Base-by-base conservation (phyloP, 305 asterid genomes). In the Fraxinus xanthoxyloides region DNA sequence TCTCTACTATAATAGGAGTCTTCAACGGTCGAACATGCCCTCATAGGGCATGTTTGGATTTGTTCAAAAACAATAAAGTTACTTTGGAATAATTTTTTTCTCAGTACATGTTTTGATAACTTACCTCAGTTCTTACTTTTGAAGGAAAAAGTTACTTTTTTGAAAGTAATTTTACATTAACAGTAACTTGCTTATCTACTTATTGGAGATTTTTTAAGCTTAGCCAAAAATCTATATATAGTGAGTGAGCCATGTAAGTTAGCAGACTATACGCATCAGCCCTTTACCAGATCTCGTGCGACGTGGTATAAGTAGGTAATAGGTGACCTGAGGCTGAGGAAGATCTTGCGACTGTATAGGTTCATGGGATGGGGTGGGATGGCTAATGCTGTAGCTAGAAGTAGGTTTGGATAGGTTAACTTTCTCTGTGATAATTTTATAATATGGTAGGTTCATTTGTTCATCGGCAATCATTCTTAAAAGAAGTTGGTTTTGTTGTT, bases 91-190 rank as follows among this genome's bases (percentile, higher is more conserved):
- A 32, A 0, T 6, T 10, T 12, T 5, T 70, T 17, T 32, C 43
- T 70, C 13, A 3, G n/a, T 17, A 30, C 76, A 15, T 31, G 46
- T 70, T 70, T 70, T 26, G 40, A 7, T 70, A 13, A 70, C 43
- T 30, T 67, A 67, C 74, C 74, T 67, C 32, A 26, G 74, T 12
- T 28, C 36, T 28, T 67, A 67, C 9, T 13, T 19, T 38, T 28
- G 54, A 30, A 43, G 77, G 28, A 84, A 77, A 85, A 76, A 82
- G 81, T 84, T 61, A 12, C 26, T 79, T 43, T 76, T 46, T 74
- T 75, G 82, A n/a, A 93, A 94, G 98, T 59, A 23, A 59, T 59
- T 70, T 77, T 31, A 76, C 79, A 65, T 43, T 48, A 73, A 38
- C 30, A 15, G 74, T 28, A 15, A 67, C 38, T 67, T 65, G 19